Conservation (phyloP, 768 basidiomycete genomes). For the Leccinum subgranulosum region DNA sequence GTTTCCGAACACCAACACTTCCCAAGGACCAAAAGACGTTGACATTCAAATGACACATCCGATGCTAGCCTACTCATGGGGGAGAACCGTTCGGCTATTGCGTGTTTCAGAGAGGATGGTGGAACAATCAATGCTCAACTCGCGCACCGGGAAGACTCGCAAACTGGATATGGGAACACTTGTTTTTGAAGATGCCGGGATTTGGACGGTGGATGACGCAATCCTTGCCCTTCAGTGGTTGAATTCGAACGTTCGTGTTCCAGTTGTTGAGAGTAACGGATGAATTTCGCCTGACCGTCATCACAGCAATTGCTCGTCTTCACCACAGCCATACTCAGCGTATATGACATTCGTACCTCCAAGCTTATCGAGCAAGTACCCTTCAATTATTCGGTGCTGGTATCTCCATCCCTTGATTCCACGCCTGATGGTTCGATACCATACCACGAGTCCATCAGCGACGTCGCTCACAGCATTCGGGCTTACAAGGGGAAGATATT, state of each 20-base stretch:
- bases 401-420: constrained; percentile 49
- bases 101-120: constrained; percentile 59
- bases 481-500: constrained; percentile 92
- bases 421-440: constrained; percentile 46
- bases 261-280: constrained; percentile 7
- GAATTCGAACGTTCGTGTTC: constrained; percentile 74
- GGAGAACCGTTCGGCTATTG: constrained; percentile 59
- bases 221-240: constrained; percentile 85
- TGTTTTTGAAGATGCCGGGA: constrained; percentile 56
- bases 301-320: constrained; percentile 66
- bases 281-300: constrained; percentile 3
- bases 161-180: constrained; percentile 64
- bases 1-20: constrained; percentile 62
- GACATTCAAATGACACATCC: constrained; percentile 43
- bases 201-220: constrained; percentile 58
- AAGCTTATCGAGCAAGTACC: constrained; percentile 59
- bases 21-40: constrained; percentile 22
- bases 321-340: constrained; percentile 54
- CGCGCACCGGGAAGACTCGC: constrained; percentile 57
- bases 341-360: constrained; percentile 62
- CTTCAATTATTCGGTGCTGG: constrained; percentile 55
- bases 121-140: constrained; percentile 46
- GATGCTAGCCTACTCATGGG: constrained; percentile 85
- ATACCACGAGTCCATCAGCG: constrained; percentile 47
- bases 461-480: constrained; percentile 68